Percentiles rank a stretch among this genome's conserved stretches.
Conservation (phyloP, 768 basidiomycete genomes). For the Suillus paluster region DNA sequence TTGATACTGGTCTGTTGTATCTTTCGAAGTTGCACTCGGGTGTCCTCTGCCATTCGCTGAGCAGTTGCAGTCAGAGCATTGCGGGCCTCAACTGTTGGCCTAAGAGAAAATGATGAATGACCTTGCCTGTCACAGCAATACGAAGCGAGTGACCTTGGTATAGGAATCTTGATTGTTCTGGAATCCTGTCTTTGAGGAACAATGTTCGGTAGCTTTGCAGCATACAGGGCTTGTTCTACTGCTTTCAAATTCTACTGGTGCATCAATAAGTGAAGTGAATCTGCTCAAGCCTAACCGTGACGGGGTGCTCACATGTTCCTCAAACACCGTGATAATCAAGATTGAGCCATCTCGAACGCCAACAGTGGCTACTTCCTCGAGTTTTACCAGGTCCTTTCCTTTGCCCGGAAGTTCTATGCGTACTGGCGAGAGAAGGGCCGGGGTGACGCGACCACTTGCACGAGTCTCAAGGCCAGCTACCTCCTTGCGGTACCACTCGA, state of each 20-base stretch:
- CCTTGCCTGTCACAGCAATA: neutral
- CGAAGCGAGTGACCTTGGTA: slow-evolving; percentile 64
- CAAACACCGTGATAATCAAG: slow-evolving; percentile 76
- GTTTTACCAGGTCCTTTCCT: slow-evolving; percentile 38
- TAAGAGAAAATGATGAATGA: slow-evolving; percentile 31
- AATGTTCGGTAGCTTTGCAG: slow-evolving; percentile 73
- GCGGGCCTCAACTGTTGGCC: slow-evolving; percentile 79
- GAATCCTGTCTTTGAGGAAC: slow-evolving; percentile 72
- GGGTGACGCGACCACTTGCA: slow-evolving; percentile 77
- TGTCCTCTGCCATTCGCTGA: slow-evolving; percentile 67
- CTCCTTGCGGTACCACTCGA: slow-evolving; percentile 81
- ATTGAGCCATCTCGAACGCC: slow-evolving; percentile 80
- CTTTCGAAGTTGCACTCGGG: slow-evolving; percentile 75
- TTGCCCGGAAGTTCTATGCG: slow-evolving; percentile 55
- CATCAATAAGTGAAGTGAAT: slow-evolving; percentile 25
- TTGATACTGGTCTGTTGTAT: slow-evolving; percentile 70
- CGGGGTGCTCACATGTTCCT: slow-evolving; percentile 64
- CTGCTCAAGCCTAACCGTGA: neutral
- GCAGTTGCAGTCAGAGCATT: slow-evolving; percentile 57
- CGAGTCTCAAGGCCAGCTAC: slow-evolving; percentile 73
- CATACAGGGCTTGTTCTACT: slow-evolving; percentile 76
- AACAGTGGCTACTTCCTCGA: slow-evolving; percentile 80
- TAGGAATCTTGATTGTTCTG: slow-evolving; percentile 77
- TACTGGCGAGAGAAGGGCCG: slow-evolving; percentile 70
- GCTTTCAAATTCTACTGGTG: slow-evolving; percentile 70